These are phyloP conservation scores for Myrica gale DNA, from an alignment of 306 rosid species.

Conservation along the genomic window DNA sequence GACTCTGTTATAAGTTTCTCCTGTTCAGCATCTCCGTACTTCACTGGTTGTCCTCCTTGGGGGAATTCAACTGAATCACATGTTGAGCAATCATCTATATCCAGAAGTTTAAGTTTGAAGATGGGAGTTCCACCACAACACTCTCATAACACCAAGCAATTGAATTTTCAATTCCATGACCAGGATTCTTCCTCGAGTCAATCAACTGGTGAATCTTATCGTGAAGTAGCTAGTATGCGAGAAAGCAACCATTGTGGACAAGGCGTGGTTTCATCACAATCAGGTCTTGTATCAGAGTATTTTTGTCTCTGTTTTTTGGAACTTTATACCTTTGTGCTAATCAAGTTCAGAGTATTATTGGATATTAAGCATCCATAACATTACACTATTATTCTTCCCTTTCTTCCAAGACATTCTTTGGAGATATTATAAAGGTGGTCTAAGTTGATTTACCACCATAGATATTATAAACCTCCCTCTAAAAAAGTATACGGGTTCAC, in stretches of 20 bases:
- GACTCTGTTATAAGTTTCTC: slow-evolving; percentile 30
- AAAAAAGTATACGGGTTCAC: neutral
- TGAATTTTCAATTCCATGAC: slow-evolving; percentile 47
- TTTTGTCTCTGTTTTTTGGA: neutral
- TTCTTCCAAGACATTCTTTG: neutral
- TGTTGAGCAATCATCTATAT: slow-evolving; percentile 41
- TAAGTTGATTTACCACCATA: neutral
- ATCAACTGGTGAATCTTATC: slow-evolving; percentile 51
- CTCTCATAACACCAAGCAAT: slow-evolving; percentile 38
- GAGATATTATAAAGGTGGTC: slow-evolving; percentile 1
- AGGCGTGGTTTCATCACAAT: slow-evolving; percentile 37
- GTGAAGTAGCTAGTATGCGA: slow-evolving; percentile 36
- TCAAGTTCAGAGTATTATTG: neutral
- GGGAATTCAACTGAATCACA: slow-evolving; percentile 35
- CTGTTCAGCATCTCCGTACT: slow-evolving; percentile 19
- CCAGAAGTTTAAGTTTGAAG: slow-evolving; percentile 40
- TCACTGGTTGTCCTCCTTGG: slow-evolving; percentile 30
- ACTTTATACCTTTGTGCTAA: neutral
- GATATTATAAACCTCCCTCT: slow-evolving; percentile 4
- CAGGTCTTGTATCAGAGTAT: slow-evolving; percentile 35
- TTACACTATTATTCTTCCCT: neutral
- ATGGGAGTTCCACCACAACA: slow-evolving; percentile 47
- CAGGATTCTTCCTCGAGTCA: slow-evolving; percentile 69
- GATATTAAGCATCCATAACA: neutral
- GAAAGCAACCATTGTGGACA: slow-evolving; percentile 25